These are phyloP conservation scores for Haematococcus lacustris DNA, from an alignment of 139 green algal species.

Conservation along the genomic window DNA sequence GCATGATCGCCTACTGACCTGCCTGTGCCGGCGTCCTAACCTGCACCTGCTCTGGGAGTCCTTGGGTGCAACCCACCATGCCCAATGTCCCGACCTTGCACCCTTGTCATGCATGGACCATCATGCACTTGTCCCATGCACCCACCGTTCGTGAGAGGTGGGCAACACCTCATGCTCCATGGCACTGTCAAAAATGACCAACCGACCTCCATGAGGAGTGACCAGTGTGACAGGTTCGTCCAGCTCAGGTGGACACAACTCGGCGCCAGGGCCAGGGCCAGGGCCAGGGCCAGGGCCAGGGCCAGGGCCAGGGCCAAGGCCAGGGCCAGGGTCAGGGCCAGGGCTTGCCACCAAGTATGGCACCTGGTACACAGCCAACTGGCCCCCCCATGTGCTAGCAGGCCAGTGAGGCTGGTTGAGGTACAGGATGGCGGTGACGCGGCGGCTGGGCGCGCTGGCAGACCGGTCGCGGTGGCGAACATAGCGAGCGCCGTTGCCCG, in stretches of 20 bases:
- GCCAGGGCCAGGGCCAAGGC: too few species aligned
- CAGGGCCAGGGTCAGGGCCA: neutral
- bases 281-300: too few species aligned
- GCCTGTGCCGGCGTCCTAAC: too few species aligned
- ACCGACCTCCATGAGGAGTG: constrained; percentile 38
- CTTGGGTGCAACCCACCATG: too few species aligned
- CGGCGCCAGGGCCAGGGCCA: too few species aligned
- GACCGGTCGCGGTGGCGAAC: constrained; percentile 57
- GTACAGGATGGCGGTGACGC: constrained; percentile 64
- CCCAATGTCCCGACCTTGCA: neutral
- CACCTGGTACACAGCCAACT: neutral
- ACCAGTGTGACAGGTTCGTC: constrained; percentile 35
- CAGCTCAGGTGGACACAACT: too few species aligned
- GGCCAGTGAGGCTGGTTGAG: constrained; percentile 32
- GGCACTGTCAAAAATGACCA: constrained; percentile 60
- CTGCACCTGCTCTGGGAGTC: too few species aligned
- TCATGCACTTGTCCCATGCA: neutral
- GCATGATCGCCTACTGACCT: too few species aligned
- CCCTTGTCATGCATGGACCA: too few species aligned
- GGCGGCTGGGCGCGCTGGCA: constrained; percentile 24
- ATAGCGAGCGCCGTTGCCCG: constrained; percentile 55
- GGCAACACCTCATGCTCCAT: constrained; percentile 69
- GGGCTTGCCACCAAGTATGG: neutral
- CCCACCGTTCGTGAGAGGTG: constrained; percentile 11
- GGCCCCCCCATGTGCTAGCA: neutral